These are phyloP conservation scores for Nemania abortiva DNA, from an alignment of 2,329 filamentous ascomycete genomes.

Conservation along the genomic window DNA sequence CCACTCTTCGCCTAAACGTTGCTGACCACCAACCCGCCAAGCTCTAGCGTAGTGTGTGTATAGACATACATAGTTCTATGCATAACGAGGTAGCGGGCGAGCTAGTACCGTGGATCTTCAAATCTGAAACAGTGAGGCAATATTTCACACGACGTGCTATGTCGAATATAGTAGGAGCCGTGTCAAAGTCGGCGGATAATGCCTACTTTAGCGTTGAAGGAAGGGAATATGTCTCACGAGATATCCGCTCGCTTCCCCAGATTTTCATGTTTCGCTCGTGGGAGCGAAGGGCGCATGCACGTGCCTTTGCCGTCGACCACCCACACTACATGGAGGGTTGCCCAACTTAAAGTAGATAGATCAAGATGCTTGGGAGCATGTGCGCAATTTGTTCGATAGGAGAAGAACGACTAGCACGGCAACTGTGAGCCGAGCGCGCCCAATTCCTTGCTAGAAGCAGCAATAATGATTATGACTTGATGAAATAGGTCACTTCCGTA, in stretches of 20 bases:
- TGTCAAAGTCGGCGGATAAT: neutral
- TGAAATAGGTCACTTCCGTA: no score
- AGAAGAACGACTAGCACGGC: neutral
- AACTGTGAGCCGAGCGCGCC: neutral
- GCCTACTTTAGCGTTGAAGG: neutral
- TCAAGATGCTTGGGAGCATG: neutral
- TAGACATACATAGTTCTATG: no score
- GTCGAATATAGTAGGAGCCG: slow-evolving; percentile 21
- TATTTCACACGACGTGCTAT: slow-evolving; percentile 18
- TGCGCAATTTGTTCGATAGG: slow-evolving; percentile 3
- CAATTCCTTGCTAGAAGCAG: neutral
- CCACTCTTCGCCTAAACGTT: slow-evolving; percentile 2
- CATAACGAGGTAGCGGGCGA: no score
- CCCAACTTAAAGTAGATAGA: neutral
- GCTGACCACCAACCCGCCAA: slow-evolving; percentile 35
- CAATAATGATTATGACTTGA: neutral
- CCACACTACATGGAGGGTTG: neutral
- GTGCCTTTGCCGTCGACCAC: neutral
- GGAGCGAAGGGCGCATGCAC: neutral
- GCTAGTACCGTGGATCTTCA: slow-evolving; percentile 21
- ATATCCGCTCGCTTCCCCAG: slow-evolving; percentile 5
- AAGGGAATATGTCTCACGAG: slow-evolving; percentile 7
- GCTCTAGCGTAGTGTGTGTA: neutral
- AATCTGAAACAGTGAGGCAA: slow-evolving; percentile 32
- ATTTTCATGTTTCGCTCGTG: slow-evolving; percentile 23